A percentile compares a stretch with the other conserved stretches of the same genome.
Evolutionary conservation across 192 early-diverging fungal species (phyloP).

Genomic region (Coemansia nantahalensis): DNA sequence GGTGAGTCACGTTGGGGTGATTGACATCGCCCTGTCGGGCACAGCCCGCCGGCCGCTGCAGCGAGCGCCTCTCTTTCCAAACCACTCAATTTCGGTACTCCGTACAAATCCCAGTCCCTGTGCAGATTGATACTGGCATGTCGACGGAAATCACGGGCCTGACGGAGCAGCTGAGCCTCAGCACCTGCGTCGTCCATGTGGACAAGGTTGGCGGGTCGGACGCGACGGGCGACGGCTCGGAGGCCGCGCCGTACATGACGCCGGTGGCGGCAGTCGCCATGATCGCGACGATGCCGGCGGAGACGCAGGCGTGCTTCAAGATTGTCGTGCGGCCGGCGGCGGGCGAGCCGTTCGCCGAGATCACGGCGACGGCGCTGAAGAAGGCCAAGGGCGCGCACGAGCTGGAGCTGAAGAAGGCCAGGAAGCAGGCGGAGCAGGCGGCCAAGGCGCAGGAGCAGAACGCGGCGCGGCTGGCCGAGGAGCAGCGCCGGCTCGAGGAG

Average conservation of each 20-base stretch:
- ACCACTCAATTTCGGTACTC: too few species aligned
- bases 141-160: constrained; percentile 29
- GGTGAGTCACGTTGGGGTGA: too few species aligned
- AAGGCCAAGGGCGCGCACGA: constrained; percentile 79
- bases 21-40: too few species aligned
- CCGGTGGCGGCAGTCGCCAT: constrained; percentile 67
- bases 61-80: too few species aligned
- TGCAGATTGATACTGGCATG: constrained; percentile 15
- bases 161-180: constrained; percentile 26
- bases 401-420: constrained; percentile 66
- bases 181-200: constrained; percentile 52
- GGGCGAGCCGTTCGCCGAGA: constrained; percentile 69
- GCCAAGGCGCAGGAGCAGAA: constrained; percentile 63
- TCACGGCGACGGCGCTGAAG: constrained; percentile 89
- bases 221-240: constrained; percentile 69
- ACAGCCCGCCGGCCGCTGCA: too few species aligned
- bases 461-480: constrained; percentile 57
- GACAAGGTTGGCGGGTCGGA: constrained; percentile 86
- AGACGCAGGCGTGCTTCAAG: constrained; percentile 49
- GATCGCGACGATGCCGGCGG: constrained; percentile 46
- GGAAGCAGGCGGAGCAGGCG: constrained; percentile 74
- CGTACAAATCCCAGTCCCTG: too few species aligned
- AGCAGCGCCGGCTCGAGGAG: constrained; percentile 78
- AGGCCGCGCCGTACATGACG: constrained; percentile 75
- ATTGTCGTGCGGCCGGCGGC: constrained; percentile 70